Percentiles rank a stretch among this genome's conserved stretches.
phyloP scores from a whole-genome alignment of 169 alveolate genomes.

The Plasmodium berghei region DNA sequence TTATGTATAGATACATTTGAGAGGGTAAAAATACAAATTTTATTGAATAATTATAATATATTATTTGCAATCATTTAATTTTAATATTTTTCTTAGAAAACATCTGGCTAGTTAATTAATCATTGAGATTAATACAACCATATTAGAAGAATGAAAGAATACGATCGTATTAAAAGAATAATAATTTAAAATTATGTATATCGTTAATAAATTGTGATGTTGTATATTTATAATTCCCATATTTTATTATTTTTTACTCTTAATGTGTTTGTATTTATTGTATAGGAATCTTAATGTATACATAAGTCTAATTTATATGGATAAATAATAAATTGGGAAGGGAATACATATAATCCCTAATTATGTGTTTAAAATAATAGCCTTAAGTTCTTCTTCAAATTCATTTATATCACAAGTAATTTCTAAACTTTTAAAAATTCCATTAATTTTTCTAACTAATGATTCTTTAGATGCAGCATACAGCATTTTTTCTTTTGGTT shows the following conservation, averaged over 20 bases:
- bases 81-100: no score
- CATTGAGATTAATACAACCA: no score
- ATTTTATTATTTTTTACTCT: no score
- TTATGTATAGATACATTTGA: not conserved
- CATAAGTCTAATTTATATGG: slow-evolving; percentile 1
- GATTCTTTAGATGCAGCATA: slow-evolving; percentile 75
- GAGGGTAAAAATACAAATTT: not conserved
- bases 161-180: no score
- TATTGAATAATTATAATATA: no score
- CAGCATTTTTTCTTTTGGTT: slow-evolving; percentile 67
- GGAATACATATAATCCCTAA: not conserved
- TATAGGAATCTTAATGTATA: not conserved
- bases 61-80: no score
- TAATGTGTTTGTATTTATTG: not conserved
- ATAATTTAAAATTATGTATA: no score
- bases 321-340: not conserved
- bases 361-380: slow-evolving; percentile 55
- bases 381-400: slow-evolving; percentile 54
- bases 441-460: slow-evolving; percentile 67
- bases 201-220: no score
- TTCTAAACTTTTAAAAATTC: slow-evolving; percentile 72
- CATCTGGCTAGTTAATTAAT: no score
- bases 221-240: no score
- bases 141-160: no score
- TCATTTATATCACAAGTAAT: slow-evolving; percentile 66